phyloP scores from a whole-genome alignment of 805 yeast species.

The Priceomyces fermenticarens region DNA sequence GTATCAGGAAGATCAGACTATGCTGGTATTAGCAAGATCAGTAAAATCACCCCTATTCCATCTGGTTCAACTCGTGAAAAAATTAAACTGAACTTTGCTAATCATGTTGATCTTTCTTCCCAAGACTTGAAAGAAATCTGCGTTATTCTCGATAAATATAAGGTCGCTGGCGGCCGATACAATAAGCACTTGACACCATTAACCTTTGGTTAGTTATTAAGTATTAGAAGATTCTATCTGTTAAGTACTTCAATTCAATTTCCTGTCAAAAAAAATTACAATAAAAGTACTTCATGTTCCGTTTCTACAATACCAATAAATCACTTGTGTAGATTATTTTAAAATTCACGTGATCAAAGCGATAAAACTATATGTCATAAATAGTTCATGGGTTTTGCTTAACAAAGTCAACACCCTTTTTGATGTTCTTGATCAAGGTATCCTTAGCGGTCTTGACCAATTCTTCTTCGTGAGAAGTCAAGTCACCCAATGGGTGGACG shows the following conservation, averaged over 20 bases:
- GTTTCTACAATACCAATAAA: no score
- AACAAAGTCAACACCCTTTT: conserved; percentile 90
- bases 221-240: no score
- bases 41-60: conserved; percentile 76
- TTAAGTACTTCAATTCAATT: no score
- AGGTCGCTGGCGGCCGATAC: conserved; percentile 59
- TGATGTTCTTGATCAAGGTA: conserved; percentile 85
- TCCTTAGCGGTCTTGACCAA: conserved; percentile 81
- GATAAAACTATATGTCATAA: no score
- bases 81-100: conserved; percentile 61
- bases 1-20: conserved; percentile 61
- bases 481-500: conserved; percentile 73
- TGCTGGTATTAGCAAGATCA: conserved; percentile 39
- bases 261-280: no score
- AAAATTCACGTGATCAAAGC: no score
- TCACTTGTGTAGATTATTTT: no score
- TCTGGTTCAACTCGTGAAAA: conserved; percentile 62
- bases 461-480: conserved; percentile 78
- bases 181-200: no score
- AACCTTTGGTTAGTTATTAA: no score
- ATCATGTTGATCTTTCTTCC: conserved; percentile 46
- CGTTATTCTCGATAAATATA: conserved; percentile 37
- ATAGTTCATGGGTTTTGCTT: conserved; percentile 56
- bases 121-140: conserved; percentile 56
- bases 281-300: no score